A percentile compares a stretch with the other conserved stretches of the same genome.
These are phyloP conservation scores for Solanum medicagineum DNA, from an alignment of 257 asterid genomes.

Conservation along the genomic window DNA sequence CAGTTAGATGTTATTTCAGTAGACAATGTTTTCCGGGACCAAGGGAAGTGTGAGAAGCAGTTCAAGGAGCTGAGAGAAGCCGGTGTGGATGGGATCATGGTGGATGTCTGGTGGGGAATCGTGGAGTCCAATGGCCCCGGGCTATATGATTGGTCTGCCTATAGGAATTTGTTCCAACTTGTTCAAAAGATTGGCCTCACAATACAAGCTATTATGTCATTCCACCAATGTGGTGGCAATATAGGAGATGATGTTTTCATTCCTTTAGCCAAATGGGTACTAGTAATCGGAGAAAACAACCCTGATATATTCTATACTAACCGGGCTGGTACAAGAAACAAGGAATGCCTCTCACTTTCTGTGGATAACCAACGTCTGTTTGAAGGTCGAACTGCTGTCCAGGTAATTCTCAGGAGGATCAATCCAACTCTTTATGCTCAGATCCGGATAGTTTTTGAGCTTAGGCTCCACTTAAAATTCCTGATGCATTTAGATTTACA, in stretches of 20 bases:
- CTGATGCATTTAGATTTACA: conserved; percentile 35
- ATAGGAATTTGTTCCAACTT: conserved; percentile 41
- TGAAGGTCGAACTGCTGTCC: conserved; percentile 54
- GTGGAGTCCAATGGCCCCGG: conserved; percentile 50
- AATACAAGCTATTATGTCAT: conserved; percentile 76
- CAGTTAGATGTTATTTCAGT: conserved; percentile 54
- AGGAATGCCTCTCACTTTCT: conserved; percentile 61
- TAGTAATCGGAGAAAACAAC: conserved; percentile 25
- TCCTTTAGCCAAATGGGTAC: conserved; percentile 66
- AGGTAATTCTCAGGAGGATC: conserved; percentile 24
- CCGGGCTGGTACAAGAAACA: conserved; percentile 34
- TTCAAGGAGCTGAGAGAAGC: conserved; percentile 39
- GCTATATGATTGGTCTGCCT: conserved; percentile 61
- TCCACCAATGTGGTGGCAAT: conserved; percentile 89
- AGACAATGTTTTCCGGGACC: conserved; percentile 37
- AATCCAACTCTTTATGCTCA: background rate
- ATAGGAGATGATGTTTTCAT: conserved; percentile 57
- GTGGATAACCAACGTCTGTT: conserved; percentile 58
- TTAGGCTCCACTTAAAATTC: background rate
- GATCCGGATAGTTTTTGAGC: background rate
- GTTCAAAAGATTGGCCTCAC: conserved; percentile 40
- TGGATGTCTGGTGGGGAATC: conserved; percentile 93
- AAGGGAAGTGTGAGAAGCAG: conserved; percentile 42
- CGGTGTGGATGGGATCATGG: conserved; percentile 81
- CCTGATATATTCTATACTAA: conserved; percentile 63